phyloP scores from a whole-genome alignment of 768 basidiomycete genomes.

The Mrakia blollopis region DNA sequence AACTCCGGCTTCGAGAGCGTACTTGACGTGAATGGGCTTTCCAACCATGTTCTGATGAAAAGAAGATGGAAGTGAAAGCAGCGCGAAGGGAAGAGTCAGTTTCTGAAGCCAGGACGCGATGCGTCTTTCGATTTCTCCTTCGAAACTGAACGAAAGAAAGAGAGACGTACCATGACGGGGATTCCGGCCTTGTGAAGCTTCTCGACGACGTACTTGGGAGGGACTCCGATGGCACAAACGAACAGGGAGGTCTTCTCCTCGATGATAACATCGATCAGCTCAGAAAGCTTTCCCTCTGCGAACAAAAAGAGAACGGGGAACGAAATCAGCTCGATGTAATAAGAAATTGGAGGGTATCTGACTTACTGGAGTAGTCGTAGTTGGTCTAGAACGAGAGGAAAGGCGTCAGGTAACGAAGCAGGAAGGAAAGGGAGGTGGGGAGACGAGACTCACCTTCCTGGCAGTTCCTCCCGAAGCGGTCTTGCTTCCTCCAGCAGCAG shows the following conservation, averaged over 20 bases:
- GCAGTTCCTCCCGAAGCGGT: conserved; percentile 60
- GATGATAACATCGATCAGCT: conserved; percentile 84
- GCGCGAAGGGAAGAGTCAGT: neutral
- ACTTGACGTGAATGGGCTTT: conserved; percentile 64
- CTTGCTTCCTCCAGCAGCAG: conserved; percentile 40
- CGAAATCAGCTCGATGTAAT: neutral
- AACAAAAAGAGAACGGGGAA: neutral
- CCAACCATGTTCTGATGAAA: conserved; percentile 52
- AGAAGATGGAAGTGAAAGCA: neutral
- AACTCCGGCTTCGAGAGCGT: conserved; percentile 64
- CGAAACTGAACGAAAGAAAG: neutral
- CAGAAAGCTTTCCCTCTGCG: conserved; percentile 51
- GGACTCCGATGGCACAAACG: conserved; percentile 85
- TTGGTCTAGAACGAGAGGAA: conserved; percentile 12
- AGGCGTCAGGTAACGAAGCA: neutral
- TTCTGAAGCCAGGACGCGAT: neutral
- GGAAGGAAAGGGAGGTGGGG: conserved; percentile 31
- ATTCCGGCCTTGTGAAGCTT: conserved; percentile 59
- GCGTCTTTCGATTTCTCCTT: no score
- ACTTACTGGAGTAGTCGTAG: neutral
- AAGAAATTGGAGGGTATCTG: no score
- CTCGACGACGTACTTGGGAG: conserved; percentile 73
- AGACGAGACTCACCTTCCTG: conserved; percentile 73
- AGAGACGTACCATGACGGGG: conserved; percentile 4
- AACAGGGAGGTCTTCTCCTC: conserved; percentile 83